Base-by-base conservation (phyloP, 176 grass and related monocot species). In the Oryza officinalis region DNA sequence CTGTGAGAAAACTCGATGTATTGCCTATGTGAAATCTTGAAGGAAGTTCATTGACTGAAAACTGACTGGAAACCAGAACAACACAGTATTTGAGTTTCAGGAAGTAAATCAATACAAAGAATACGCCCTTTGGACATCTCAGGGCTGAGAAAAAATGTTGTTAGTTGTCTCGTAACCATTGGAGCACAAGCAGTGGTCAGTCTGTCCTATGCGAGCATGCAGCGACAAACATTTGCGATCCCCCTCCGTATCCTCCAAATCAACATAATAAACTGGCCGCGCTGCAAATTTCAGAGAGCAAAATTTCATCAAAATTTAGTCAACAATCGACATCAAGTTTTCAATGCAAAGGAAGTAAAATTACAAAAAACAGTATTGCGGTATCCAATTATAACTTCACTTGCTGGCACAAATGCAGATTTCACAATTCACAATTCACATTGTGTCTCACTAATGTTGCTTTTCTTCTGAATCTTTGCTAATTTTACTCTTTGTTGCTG, bases 141-240 rank as follows among this genome's bases (percentile, higher is more conserved):
- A 12, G 13, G 43, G 23, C 3, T 6, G 20, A 59, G 23, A 28
- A 49, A 71, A 71, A 52, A 30, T 17, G 49, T 13, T 26, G 38
- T n/a, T 17, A 40, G 65, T 70, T 68, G 4, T 32, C 31, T 83
- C 15, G 17, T 30, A 65, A 65, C n/a, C 65, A 46, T 66, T 23
- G 71, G 71, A 84, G 89, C 89, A 91, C 85, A 87, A 84, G 81
- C 22, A 61, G 81, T 91, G 89, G 65, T 81, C 71, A 73, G 77
- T 72, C 71, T 78, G 81, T 77, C 31, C 74, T 30, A 47, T 76
- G 71, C 60, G 64, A 46, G 15, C 6, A 4, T 65, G 61, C 46
- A 20, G 27, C 64, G 28, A 88, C 52, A 26, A 87, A 69, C 65
- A 64, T 52, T 25, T n/a, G 41, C 43, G n/a, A 47, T 71, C 59